A percentile compares a stretch with the other conserved stretches of the same genome.
phyloP scores from a whole-genome alignment of 805 yeast species.

The Hagleromyces aurorensis region DNA sequence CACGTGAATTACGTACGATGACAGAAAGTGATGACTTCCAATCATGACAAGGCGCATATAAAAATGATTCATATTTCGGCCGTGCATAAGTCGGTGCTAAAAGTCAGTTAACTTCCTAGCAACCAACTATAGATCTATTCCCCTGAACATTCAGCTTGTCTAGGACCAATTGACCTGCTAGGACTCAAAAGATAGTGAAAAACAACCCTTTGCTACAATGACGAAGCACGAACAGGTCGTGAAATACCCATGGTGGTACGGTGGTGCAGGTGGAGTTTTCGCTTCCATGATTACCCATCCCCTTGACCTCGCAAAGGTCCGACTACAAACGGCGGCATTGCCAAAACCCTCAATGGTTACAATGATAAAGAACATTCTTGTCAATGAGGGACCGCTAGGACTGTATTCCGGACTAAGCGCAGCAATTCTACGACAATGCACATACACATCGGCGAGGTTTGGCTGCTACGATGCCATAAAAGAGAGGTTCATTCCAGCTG shows the following conservation, averaged over 20 bases:
- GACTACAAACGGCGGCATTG: constrained; percentile 67
- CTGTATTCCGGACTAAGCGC: constrained; percentile 82
- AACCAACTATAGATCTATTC: no score
- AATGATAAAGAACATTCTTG: constrained; percentile 35
- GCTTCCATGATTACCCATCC: constrained; percentile 74
- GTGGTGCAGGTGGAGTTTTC: constrained; percentile 61
- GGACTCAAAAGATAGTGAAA: no score
- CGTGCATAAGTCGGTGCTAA: no score
- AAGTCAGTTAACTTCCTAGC: no score
- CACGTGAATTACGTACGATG: no score
- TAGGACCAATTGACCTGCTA: no score
- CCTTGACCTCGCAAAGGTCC: constrained; percentile 76
- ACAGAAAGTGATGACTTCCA: no score
- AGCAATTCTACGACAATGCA: constrained; percentile 74
- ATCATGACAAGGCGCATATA: no score
- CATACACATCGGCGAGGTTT: constrained; percentile 79
- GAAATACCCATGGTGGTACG: constrained; percentile 50
- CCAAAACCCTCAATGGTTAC: constrained; percentile 57
- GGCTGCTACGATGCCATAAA: constrained; percentile 79
- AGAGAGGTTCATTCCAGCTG: constrained; percentile 39
- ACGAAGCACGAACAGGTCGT: constrained; percentile 4
- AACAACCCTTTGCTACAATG: no score
- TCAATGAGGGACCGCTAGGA: constrained; percentile 52
- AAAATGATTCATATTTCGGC: no score
- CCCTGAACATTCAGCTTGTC: no score